Evolutionary conservation across 2,329 filamentous ascomycete genomes (phyloP), one percentile per base, ranked within the genome.

Genomic region (Aspergillus luchuensis): DNA sequence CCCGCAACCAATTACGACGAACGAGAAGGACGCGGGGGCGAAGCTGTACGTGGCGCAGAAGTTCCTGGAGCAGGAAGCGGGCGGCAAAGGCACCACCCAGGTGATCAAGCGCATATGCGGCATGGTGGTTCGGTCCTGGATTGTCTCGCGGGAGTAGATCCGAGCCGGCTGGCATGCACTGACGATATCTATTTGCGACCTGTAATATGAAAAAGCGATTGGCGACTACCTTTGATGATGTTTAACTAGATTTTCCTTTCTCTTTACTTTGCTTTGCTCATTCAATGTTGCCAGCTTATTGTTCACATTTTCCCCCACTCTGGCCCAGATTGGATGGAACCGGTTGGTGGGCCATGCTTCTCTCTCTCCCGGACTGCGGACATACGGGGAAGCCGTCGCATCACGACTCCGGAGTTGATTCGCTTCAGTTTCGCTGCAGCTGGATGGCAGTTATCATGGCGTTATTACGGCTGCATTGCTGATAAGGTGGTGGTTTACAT

Each of bases 81-180:
- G 83, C 57, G 83, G 84, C 11, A 86, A 87, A n/a, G 89, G 88
- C n/a, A 90, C 88, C 1, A 91, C 87, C 1, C 90, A 91, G 63
- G 87, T 91, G 51, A 85, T 90, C 56, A 86, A 89, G 63, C 84
- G 88, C n/a, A 80, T 91, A 58, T 86, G 87, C 66, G 87, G 89
- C 61, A 84, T 91, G 72, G 88, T 87, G 3, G 80, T 84, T 25
- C 81, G 86, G 62, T 86, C 87, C 19, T 88, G 76, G 79, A 79
- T 80, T 63, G 74, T 76, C 54, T 74, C 72, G 51, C 72, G 76
- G 59, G 74, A 74, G 65, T 76, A 62, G 63, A 39, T 49, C 39
- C 43, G 49, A 55, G 23, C 39, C 36, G 57, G 54, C 41, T 53
- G 47, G 28, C 39, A 54, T 67, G 61, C 57, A 65, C 56, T 60